Evolutionary conservation across 1,284 basidiomycete genomes (phyloP), one percentile per base, ranked within the genome.

Genomic region (Vanrija humicola): DNA sequence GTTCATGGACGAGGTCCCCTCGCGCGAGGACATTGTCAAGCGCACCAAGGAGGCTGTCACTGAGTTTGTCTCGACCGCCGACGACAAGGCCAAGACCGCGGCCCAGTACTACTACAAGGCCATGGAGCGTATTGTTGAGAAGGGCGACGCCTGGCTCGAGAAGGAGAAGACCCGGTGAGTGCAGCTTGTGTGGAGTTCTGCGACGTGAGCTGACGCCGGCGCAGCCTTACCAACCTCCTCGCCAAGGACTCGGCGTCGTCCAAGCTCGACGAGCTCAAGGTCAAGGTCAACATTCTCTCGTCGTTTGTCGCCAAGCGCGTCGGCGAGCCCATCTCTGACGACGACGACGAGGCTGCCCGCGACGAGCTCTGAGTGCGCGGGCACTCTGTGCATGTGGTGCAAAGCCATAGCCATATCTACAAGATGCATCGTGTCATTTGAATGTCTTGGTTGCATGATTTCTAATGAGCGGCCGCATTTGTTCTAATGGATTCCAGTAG

Each of bases 211-310:
- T 7, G 25, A n/a, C 39, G 18, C 39, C 39, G 16, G 5, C 8
- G 6, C 48, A 74, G 76, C 39, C 70, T 78, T 45, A 63, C 72
- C 49, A 72, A 70, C 47, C 67, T 78, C 12, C 65, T 75, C 53
- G 58, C 63, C 3, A 73, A 71, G 7, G 68, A 74, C 7, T 68
- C 81, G 38, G 81, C 87, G 21, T 80, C 83, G 0, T 77, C 81
- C 50, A 97, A 98, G 79, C 79, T 94, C 44, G 95, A 98, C 74
- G 92, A 98, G 79, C 85, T 98, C 68, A 89, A 91, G 78, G 83
- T 89, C 75, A 95, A 94, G 81, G 82, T 83, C 50, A 98, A 98
- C 79, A 84, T 96, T 64, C 83, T 96, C 52, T 75, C 79, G 9
- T 83, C 89, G 0, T 95, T 96, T 70, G 78, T 80, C 21, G 78